Base-by-base conservation (phyloP, 352 stramenopile species). In the Phytophthora fragariaefolia region DNA sequence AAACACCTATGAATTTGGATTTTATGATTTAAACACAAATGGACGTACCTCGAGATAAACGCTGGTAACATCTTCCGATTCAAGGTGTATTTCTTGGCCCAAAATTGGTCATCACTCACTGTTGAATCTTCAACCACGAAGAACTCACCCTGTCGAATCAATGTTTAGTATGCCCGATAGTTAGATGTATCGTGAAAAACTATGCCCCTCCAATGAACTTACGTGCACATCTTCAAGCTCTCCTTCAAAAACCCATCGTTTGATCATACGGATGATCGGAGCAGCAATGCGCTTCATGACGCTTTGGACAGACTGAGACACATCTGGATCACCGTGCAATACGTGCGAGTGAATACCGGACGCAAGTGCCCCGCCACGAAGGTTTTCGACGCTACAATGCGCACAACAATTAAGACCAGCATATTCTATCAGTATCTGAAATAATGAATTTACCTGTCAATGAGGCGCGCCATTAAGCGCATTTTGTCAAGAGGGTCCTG, bases 281-380 rank as follows among this genome's bases (percentile, higher is more conserved):
- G 79, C 81, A 13, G 87, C 80, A 18, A 95, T 85, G 18, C 80
- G 76, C 58, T 93, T 94, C 63, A 96, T 85, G 9, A 96, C 83
- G 40, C 61, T 89, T 73, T 93, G 78, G 18, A 96, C 85, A 36
- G 83, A 90, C 24, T 84, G 66, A 10, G 80, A 82, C 1, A 95
- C 80, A 10, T 77, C 68, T 49, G 91, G 90, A 63, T 98, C 95
- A 17, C 96, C 96, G 30, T 98, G 93, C 20, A 96, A 70, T 13
- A 95, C 80, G 69, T 98, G 91, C n/a, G 85, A 91, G 64, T 98
- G 85, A 51, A 98, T 80, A 17, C 85, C 87, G 8, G 92, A 97
- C 5, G 87, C 89, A 24, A 98, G 64, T 3, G 93, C 90, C 18
- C 96, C 95, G 30, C 96, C 96, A 27, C 82, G 74, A 62, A 95